A percentile compares a stretch with the other conserved stretches of the same genome.
Conservation (phyloP, 441 rosid species). For the Brassica balearica region DNA sequence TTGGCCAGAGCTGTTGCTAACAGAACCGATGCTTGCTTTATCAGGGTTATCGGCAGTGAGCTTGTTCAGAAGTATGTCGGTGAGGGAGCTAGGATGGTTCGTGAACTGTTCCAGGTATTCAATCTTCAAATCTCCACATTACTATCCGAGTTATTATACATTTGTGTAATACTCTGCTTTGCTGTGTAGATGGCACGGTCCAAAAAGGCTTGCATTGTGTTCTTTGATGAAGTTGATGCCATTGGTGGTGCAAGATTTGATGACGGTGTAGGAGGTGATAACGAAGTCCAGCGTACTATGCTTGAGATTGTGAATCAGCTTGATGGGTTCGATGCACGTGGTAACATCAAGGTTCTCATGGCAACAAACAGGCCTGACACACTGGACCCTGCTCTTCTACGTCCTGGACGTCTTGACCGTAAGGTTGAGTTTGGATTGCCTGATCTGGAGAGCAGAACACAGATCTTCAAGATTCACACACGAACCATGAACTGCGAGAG, state of each 20-base stretch:
- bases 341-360: conserved; percentile 97
- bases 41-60: conserved; percentile 97
- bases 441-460: conserved; percentile 87
- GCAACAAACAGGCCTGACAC: conserved; percentile 99
- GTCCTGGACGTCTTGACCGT: conserved; percentile 95
- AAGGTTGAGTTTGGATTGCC: conserved; percentile 97
- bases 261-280: conserved; percentile 98
- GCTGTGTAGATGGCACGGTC: conserved; percentile 84
- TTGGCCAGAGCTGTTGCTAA: conserved; percentile 98
- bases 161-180: conserved; percentile 1
- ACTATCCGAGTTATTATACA: not conserved
- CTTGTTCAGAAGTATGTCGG: conserved; percentile 85
- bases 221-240: conserved; percentile 96
- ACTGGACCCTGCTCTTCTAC: conserved; percentile 87
- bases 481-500: conserved; percentile 96
- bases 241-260: conserved; percentile 99
- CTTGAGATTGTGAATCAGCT: conserved; percentile 98
- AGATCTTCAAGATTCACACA: conserved; percentile 95
- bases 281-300: conserved; percentile 98
- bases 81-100: conserved; percentile 15
- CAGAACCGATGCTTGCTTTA: conserved; percentile 98
- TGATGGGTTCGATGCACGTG: conserved; percentile 98
- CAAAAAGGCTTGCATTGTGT: conserved; percentile 94
- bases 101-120: not conserved
- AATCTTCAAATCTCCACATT: not conserved